Percentiles rank a stretch among this genome's conserved stretches.
Conservation (phyloP, 2,329 filamentous ascomycete genomes). For the Cladosporium sp. region DNA sequence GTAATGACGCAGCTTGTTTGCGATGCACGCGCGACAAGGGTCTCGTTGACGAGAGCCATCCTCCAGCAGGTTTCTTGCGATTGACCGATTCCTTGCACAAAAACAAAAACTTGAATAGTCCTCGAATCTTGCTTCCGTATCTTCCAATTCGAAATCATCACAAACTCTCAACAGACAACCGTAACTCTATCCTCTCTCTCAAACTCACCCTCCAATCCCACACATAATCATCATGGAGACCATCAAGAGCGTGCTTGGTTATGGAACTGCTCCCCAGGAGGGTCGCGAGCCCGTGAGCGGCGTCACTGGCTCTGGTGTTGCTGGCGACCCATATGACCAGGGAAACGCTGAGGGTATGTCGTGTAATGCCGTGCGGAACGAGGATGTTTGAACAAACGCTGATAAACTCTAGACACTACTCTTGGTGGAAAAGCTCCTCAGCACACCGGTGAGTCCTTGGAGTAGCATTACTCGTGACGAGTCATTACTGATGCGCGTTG, state of each 20-base stretch:
- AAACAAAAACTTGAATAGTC: neutral
- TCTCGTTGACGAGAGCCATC: neutral
- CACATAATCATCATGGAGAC: constrained; percentile 59
- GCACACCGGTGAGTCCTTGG: constrained; percentile 3
- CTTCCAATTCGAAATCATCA: neutral
- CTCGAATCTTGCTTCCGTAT: neutral
- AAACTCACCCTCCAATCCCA: neutral
- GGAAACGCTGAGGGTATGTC: constrained; percentile 67
- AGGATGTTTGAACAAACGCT: neutral
- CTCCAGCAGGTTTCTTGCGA: neutral
- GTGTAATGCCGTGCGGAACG: neutral
- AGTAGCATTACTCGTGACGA: neutral
- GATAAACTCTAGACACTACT: constrained; percentile 3
- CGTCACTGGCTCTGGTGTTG: constrained; percentile 64
- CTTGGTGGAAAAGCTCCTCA: constrained; percentile 19
- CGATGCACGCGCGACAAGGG: constrained; percentile 1
- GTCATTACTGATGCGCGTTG: neutral
- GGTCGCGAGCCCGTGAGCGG: constrained; percentile 72
- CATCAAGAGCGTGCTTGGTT: constrained; percentile 51
- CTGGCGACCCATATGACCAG: constrained; percentile 74
- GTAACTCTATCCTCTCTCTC: neutral
- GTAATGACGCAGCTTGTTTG: constrained; percentile 6
- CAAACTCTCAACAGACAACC: neutral
- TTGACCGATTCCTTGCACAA: neutral
- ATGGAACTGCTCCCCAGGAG: constrained; percentile 35